These are phyloP conservation scores for Boletus sp. DNA, from an alignment of 768 basidiomycete genomes.

Conservation along the genomic window DNA sequence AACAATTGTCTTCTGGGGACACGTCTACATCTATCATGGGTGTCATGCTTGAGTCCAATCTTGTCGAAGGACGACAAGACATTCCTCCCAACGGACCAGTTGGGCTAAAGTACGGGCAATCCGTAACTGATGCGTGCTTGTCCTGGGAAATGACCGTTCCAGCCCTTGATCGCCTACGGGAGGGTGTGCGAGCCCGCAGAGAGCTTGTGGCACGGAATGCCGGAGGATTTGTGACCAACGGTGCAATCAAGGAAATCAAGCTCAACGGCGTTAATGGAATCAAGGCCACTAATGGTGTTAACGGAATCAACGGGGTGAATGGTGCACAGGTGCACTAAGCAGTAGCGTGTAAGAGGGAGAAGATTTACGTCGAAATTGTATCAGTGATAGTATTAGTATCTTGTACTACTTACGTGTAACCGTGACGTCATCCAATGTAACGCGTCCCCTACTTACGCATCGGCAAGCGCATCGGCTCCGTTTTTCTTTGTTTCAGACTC, in stretches of 20 bases:
- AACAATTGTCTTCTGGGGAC: constrained; percentile 68
- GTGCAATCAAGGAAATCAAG: constrained; percentile 13
- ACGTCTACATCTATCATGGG: constrained; percentile 79
- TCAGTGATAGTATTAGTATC: neutral
- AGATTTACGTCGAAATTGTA: neutral
- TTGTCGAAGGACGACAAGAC: constrained; percentile 84
- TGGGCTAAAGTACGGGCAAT: constrained; percentile 78
- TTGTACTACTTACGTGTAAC: neutral
- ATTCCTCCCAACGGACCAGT: constrained; percentile 71
- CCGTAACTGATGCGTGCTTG: constrained; percentile 87
- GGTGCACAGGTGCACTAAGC: constrained; percentile 9
- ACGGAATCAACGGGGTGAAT: constrained; percentile 19
- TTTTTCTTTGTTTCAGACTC: neutral
- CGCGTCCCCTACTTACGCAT: neutral
- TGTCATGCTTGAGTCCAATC: constrained; percentile 94
- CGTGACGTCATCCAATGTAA: constrained; percentile 9
- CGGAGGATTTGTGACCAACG: constrained; percentile 6
- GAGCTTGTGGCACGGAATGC: constrained; percentile 40
- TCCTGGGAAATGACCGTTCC: constrained; percentile 88
- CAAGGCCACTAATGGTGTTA: constrained; percentile 17
- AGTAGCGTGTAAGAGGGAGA: neutral
- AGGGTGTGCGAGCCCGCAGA: constrained; percentile 80
- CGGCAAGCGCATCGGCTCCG: no score
- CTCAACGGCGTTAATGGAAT: constrained; percentile 7
- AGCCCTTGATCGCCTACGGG: constrained; percentile 79